These are phyloP conservation scores for Austroboletus niveus DNA, from an alignment of 1,284 basidiomycete genomes.

Conservation along the genomic window DNA sequence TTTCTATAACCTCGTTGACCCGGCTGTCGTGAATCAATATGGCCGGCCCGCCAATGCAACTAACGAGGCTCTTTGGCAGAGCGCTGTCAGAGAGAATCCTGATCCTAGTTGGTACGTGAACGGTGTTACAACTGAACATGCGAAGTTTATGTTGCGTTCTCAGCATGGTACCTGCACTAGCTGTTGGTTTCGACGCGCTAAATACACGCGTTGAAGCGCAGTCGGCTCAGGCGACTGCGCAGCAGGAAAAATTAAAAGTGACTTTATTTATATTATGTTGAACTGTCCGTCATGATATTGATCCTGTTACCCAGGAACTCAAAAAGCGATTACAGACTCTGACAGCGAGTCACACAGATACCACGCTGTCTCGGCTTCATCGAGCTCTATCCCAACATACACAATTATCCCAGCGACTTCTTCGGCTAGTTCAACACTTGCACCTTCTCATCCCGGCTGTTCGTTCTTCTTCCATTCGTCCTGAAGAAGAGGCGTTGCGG, in stretches of 20 bases:
- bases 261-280: not conserved
- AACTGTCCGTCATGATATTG: not conserved
- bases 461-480: conserved; percentile 74
- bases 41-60: conserved; percentile 72
- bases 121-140: not conserved
- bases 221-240: conserved; percentile 62
- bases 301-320: conserved; percentile 50
- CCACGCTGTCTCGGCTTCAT: conserved; percentile 68
- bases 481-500: conserved; percentile 77
- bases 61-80: conserved; percentile 79
- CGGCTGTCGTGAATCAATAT: conserved; percentile 65
- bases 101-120: conserved; percentile 69
- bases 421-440: conserved; percentile 72
- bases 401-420: conserved; percentile 73
- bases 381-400: conserved; percentile 67
- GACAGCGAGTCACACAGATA: conserved; percentile 64
- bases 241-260: conserved; percentile 70
- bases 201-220: conserved; percentile 82
- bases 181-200: conserved; percentile 80
- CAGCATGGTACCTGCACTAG: conserved; percentile 82
- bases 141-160: conserved; percentile 11
- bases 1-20: conserved; percentile 87
- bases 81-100: conserved; percentile 79
- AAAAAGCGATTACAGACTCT: conserved; percentile 64
- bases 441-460: conserved; percentile 79